Conservation (phyloP, 106 monocot species). For the Phalaenopsis equestris region DNA sequence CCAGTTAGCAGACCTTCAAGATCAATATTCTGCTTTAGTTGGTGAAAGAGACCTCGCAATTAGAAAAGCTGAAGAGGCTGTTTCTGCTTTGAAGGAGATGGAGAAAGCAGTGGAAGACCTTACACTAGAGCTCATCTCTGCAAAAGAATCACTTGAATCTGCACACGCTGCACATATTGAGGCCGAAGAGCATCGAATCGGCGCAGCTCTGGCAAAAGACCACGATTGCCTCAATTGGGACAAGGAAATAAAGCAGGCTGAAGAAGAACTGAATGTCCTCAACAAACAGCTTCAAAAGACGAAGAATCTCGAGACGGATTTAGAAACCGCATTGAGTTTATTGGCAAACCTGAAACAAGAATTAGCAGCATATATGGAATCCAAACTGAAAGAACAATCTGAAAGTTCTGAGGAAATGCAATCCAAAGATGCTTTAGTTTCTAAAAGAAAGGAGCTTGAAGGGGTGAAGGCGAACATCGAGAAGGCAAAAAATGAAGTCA, state of each 20-base stretch:
- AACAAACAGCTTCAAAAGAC: conserved; percentile 9
- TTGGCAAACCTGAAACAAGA: conserved; percentile 11
- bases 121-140: conserved; percentile 15
- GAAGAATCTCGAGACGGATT: conserved; percentile 16
- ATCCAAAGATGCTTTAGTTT: not conserved
- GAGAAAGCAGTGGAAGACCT: conserved; percentile 23
- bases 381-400: conserved; percentile 15
- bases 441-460: conserved; percentile 31
- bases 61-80: conserved; percentile 16
- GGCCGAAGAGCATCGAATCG: conserved; percentile 26
- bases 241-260: conserved; percentile 22
- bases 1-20: conserved; percentile 7
- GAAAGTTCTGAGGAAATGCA: not conserved
- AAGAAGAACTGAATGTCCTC: conserved; percentile 12
- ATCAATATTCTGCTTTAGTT: conserved; percentile 9
- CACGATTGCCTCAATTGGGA: conserved; percentile 25
- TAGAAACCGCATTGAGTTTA: conserved; percentile 5
- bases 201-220: conserved; percentile 21
- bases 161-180: conserved; percentile 27
- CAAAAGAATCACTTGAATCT: conserved; percentile 23
- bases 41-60: conserved; percentile 13
- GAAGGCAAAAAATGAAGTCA: conserved; percentile 31
- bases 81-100: conserved; percentile 10
- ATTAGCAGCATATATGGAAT: conserved; percentile 18
- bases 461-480: conserved; percentile 35